Evolutionary conservation across 768 basidiomycete species (phyloP), one percentile per base, ranked within the genome.

Genomic region (Russula sp.): DNA sequence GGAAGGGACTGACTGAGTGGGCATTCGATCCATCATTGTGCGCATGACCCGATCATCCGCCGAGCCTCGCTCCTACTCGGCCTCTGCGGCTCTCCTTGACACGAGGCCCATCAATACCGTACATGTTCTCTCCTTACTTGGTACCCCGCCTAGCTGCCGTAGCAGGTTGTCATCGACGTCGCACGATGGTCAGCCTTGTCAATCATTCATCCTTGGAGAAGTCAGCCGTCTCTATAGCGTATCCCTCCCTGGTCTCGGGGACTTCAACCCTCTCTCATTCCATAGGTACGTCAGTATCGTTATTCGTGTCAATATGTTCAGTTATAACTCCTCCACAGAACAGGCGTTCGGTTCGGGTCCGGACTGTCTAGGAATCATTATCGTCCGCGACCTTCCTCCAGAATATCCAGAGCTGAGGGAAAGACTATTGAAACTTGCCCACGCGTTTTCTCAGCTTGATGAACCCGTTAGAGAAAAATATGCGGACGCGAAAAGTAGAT

Each of bases 321-420:
- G 49, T 32, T 48, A 52, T 51, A 54, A 49, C 62, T 22, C n/a
- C 47, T 45, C 56, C 45, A 18, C 67, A 91, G 89, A 87, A 68
- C 79, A 83, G 67, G 94, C 90, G 3, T 96, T 96, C 70, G 94
- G 93, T 22, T 91, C 90, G 11, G 78, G 84, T 62, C 81, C 88
- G 8, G 76, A 84, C 55, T 86, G 85, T 50, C 77, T 95, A 55
- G 94, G 94, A 1, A 87, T 97, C 66, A 80, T 96, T 64, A 74
- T 96, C 53, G 79, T 95, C 66, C 82, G 82, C 67, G 93, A 94
- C 75, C 77, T 99, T 35, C 97, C 95, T 1, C 67, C 72, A 4
- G 76, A 75, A 47, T 99, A 91, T 69, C 69, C 73, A 10, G 59
- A 67, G 2, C 82, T 90, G 59, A 80, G 97, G 42, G 84, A 88